Evolutionary conservation across 768 basidiomycete genomes (phyloP).

Genomic region (Boletus pseudo-olivaceus): DNA sequence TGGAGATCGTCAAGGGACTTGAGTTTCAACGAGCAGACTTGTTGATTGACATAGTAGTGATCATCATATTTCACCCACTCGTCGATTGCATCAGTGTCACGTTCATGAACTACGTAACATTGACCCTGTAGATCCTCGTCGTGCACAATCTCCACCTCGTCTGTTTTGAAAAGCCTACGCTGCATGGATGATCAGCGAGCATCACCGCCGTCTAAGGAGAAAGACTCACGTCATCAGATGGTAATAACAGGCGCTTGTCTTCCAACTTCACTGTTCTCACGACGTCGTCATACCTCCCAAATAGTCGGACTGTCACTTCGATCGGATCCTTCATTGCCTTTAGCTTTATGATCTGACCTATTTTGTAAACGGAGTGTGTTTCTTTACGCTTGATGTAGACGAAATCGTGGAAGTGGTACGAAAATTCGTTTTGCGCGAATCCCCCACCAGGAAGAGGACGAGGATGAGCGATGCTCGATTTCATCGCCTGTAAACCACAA

Average conservation of each 20-base stretch:
- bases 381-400: constrained; percentile 48
- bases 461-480: constrained; percentile 23
- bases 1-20: constrained; percentile 21
- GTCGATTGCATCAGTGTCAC: constrained; percentile 29
- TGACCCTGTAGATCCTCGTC: constrained; percentile 48
- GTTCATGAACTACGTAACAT: constrained; percentile 45
- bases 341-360: constrained; percentile 55
- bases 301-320: constrained; percentile 38
- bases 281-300: constrained; percentile 46
- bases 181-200: constrained; percentile 14
- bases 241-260: constrained; percentile 14
- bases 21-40: constrained; percentile 15
- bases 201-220: neutral
- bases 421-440: constrained; percentile 38
- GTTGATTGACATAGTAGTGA: constrained; percentile 53
- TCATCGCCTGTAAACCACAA: constrained; percentile 39
- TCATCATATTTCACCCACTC: constrained; percentile 50
- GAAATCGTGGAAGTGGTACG: constrained; percentile 60
- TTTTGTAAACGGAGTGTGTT: constrained; percentile 34
- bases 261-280: constrained; percentile 20
- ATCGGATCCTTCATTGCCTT: constrained; percentile 19
- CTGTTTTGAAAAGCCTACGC: constrained; percentile 42
- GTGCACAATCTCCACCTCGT: constrained; percentile 23
- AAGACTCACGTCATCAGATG: constrained; percentile 42
- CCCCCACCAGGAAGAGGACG: constrained; percentile 32